Conservation (phyloP, 1,284 basidiomycete genomes). For the Heterobasidion occidentale region DNA sequence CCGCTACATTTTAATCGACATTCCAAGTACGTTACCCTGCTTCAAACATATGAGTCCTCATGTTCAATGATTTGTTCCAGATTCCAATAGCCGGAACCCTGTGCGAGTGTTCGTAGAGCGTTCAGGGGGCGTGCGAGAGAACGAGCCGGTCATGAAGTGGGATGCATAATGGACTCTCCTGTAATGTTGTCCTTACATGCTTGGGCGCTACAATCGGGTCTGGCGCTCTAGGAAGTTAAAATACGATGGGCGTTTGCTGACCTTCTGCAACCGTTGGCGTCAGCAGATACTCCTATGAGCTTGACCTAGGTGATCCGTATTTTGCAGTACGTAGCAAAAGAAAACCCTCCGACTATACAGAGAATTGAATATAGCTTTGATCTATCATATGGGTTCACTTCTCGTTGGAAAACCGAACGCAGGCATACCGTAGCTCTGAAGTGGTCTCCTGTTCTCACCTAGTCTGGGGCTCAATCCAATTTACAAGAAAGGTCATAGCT, state of each 20-base stretch:
- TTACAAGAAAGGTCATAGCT: no score
- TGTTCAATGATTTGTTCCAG: slow-evolving; percentile 26
- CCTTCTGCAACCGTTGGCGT: no score
- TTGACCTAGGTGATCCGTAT: background rate
- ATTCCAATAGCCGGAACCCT: slow-evolving; percentile 53
- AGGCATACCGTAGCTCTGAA: no score
- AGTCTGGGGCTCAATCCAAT: no score
- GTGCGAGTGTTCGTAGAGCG: slow-evolving; percentile 68
- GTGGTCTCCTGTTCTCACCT: no score
- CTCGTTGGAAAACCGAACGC: no score
- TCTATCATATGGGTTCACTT: no score
- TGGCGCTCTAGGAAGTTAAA: no score
- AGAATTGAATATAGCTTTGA: background rate
- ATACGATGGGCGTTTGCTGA: background rate
- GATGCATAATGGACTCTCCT: slow-evolving; percentile 8
- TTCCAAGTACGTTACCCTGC: slow-evolving; percentile 53
- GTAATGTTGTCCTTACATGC: background rate
- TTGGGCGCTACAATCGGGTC: no score
- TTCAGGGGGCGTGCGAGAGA: slow-evolving; percentile 55
- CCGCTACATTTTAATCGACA: slow-evolving; percentile 69
- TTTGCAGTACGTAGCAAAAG: background rate
- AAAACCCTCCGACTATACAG: background rate
- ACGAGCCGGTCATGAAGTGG: slow-evolving; percentile 67
- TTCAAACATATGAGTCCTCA: background rate
- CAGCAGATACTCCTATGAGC: background rate